Evolutionary conservation across 177 flowering plant genomes (phyloP).

Genomic region (Vitis hybrid): DNA sequence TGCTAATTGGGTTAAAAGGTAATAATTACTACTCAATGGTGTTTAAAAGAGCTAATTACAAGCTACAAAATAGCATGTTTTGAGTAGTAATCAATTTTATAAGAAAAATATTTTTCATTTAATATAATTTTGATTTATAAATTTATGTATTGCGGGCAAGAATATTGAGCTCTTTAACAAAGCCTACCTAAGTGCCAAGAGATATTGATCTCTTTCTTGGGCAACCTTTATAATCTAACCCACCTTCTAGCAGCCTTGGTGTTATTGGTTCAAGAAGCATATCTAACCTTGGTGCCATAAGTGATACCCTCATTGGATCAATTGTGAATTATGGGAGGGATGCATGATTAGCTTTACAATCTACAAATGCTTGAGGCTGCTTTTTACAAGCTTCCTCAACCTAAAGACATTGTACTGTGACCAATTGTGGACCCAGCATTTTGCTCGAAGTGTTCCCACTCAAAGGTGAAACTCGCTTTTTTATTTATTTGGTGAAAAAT

Average conservation of each 20-base stretch:
- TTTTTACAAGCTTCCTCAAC: constrained; percentile 78
- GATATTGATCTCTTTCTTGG: constrained; percentile 83
- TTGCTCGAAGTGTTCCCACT: no score
- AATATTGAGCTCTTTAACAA: constrained; percentile 49
- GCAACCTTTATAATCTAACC: constrained; percentile 75
- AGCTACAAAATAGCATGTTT: no score
- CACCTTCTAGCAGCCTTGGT: constrained; percentile 68
- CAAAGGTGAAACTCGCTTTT: no score
- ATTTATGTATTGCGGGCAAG: constrained; percentile 43
- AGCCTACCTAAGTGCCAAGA: constrained; percentile 50
- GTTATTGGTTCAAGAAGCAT: constrained; percentile 93
- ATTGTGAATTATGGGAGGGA: constrained; percentile 47
- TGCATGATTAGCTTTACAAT: constrained; percentile 75
- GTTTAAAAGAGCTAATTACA: no score
- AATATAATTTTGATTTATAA: not conserved
- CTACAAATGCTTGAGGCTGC: constrained; percentile 94
- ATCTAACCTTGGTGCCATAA: constrained; percentile 89
- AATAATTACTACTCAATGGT: no score
- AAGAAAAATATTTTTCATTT: no score
- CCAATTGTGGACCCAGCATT: no score
- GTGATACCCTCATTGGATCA: constrained; percentile 67
- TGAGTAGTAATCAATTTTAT: no score
- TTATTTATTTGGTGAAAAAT: no score
- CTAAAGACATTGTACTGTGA: constrained; percentile 54
- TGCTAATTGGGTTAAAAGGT: no score